Percentiles rank a stretch among this genome's conserved stretches.
Conservation (phyloP, 2,329 filamentous ascomycete species). For the Cladosporium austrohemisphaericum region DNA sequence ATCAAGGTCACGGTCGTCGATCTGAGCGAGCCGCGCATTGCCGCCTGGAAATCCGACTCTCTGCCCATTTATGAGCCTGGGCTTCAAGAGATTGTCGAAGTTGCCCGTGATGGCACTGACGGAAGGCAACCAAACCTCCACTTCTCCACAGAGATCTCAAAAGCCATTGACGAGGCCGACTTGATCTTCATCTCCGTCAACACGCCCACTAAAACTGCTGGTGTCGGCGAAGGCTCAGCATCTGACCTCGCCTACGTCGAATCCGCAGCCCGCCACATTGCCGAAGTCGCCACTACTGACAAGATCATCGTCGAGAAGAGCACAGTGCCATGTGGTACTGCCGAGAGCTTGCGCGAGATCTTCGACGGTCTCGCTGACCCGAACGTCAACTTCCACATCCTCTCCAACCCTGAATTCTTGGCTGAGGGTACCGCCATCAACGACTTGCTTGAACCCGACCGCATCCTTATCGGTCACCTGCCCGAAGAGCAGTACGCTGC, state of each 20-base stretch:
- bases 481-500: constrained; percentile 60
- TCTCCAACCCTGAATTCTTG: constrained; percentile 78
- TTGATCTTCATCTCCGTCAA: constrained; percentile 74
- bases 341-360: constrained; percentile 15
- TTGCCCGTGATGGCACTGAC: constrained; percentile 48
- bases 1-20: constrained; percentile 72
- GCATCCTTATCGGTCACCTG: constrained; percentile 70
- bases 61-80: constrained; percentile 75
- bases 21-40: constrained; percentile 60
- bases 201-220: constrained; percentile 70
- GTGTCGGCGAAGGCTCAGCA: constrained; percentile 64
- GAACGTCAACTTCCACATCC: constrained; percentile 62
- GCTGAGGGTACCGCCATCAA: constrained; percentile 71
- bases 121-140: constrained; percentile 61
- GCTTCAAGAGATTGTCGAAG: constrained; percentile 62
- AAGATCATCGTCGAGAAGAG: constrained; percentile 77
- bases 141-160: constrained; percentile 65
- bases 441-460: constrained; percentile 66
- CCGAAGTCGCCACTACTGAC: constrained; percentile 61
- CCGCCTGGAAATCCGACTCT: constrained; percentile 67
- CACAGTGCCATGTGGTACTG: constrained; percentile 71
- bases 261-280: constrained; percentile 52
- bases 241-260: constrained; percentile 71
- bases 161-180: constrained; percentile 63
- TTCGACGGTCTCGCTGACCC: constrained; percentile 11